Percentiles rank a stretch among this genome's conserved stretches.
Evolutionary conservation across 228 moss, liverwort and hornwort species (phyloP).

Genomic region (Sphagnum fallax): DNA sequence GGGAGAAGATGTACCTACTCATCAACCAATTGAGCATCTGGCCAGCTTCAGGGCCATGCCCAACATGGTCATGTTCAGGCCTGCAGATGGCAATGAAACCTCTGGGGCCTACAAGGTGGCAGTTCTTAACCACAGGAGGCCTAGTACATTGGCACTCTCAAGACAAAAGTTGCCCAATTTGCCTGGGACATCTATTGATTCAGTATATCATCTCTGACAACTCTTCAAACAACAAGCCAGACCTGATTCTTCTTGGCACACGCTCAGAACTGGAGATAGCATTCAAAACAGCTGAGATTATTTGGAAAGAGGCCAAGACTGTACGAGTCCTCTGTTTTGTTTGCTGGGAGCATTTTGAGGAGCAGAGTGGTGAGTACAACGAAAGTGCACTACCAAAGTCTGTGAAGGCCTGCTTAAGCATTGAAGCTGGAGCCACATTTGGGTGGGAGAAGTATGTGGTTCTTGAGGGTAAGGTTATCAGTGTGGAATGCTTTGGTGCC

Average conservation of each 20-base stretch:
- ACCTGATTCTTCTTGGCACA: slow-evolving; percentile 53
- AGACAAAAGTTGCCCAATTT: slow-evolving; percentile 82
- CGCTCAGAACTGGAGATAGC: slow-evolving; percentile 92
- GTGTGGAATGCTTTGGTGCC: slow-evolving; percentile 81
- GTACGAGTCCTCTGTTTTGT: slow-evolving; percentile 76
- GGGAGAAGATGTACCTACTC: slow-evolving; percentile 93
- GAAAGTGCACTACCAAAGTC: slow-evolving; percentile 63
- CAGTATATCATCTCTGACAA: slow-evolving; percentile 52
- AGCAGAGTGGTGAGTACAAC: slow-evolving; percentile 78
- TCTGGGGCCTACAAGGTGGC: slow-evolving; percentile 82
- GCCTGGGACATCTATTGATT: slow-evolving; percentile 58
- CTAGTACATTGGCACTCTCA: slow-evolving; percentile 67
- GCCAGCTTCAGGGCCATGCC: slow-evolving; percentile 97
- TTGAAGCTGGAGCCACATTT: slow-evolving; percentile 81
- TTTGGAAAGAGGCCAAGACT: slow-evolving; percentile 60
- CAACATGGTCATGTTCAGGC: slow-evolving; percentile 76
- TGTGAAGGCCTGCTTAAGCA: slow-evolving; percentile 68
- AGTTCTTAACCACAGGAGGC: slow-evolving; percentile 61
- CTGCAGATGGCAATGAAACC: slow-evolving; percentile 96
- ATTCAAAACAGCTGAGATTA: slow-evolving; percentile 45
- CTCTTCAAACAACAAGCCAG: slow-evolving; percentile 63
- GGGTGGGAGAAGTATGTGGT: slow-evolving; percentile 79
- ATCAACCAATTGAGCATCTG: slow-evolving; percentile 90
- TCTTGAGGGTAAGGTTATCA: slow-evolving; percentile 45
- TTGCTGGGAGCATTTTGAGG: slow-evolving; percentile 84